Evolutionary conservation across 192 early-diverging fungal species (phyloP).

Genomic region (Coemansia sp.): DNA sequence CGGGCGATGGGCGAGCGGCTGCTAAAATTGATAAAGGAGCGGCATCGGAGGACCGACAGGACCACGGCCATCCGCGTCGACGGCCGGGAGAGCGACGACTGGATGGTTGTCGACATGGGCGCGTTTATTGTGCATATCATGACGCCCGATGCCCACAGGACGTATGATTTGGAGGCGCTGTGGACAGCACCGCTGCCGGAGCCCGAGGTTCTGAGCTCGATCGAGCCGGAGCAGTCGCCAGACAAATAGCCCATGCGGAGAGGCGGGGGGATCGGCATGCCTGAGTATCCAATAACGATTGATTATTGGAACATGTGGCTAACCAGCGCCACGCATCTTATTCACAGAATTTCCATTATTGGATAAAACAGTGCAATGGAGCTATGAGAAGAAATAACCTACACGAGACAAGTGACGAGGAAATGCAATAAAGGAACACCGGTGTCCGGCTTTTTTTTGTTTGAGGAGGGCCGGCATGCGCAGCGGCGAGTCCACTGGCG

Average conservation of each 20-base stretch:
- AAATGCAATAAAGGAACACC: no score
- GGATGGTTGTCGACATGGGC: conserved; percentile 50
- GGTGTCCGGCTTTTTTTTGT: no score
- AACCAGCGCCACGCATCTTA: not conserved
- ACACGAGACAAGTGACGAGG: no score
- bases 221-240: not conserved
- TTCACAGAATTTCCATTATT: not conserved
- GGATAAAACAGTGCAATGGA: not conserved
- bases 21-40: conserved; percentile 36
- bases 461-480: not conserved
- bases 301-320: no score
- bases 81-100: conserved; percentile 48
- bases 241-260: no score
- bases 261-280: no score
- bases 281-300: no score
- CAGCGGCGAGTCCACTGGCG: no score
- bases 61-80: conserved; percentile 22
- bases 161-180: conserved; percentile 33
- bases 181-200: conserved; percentile 11
- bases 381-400: not conserved
- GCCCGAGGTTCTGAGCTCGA: not conserved
- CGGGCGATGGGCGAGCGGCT: conserved; percentile 38
- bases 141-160: conserved; percentile 37
- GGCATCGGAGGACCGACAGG: conserved; percentile 10
- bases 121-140: conserved; percentile 41